Evolutionary conservation across 1,139 yeast species (phyloP).

Genomic region (Trichomonascaceae sp.): DNA sequence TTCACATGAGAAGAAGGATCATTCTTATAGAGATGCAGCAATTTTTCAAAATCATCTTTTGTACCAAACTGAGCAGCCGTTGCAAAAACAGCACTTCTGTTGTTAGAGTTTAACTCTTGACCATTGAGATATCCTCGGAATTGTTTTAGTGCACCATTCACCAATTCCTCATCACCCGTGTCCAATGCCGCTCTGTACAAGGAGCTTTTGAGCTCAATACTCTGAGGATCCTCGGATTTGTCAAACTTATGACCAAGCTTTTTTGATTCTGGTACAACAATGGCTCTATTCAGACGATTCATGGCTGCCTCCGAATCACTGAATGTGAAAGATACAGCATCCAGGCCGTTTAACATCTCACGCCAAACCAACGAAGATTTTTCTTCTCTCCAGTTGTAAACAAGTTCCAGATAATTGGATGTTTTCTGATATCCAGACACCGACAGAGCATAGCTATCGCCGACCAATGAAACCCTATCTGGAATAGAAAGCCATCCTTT

Average conservation of each 20-base stretch:
- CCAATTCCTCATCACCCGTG: slow-evolving; percentile 59
- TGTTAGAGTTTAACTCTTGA: slow-evolving; percentile 69
- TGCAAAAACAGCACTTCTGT: slow-evolving; percentile 64
- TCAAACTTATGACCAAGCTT: slow-evolving; percentile 66
- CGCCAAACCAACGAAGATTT: slow-evolving; percentile 52
- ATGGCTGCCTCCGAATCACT: slow-evolving; percentile 63
- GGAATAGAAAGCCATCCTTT: slow-evolving; percentile 65
- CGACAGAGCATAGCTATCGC: slow-evolving; percentile 72
- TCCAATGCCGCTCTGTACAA: slow-evolving; percentile 67
- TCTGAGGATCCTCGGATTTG: slow-evolving; percentile 58
- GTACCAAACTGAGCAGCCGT: slow-evolving; percentile 40
- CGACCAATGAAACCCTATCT: slow-evolving; percentile 80
- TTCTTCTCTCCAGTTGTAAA: slow-evolving; percentile 63
- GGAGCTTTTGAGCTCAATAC: slow-evolving; percentile 67
- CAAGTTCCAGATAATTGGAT: slow-evolving; percentile 55
- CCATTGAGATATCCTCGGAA: slow-evolving; percentile 7
- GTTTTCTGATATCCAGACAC: slow-evolving; percentile 69
- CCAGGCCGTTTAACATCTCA: slow-evolving; percentile 52
- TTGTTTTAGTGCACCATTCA: slow-evolving; percentile 5
- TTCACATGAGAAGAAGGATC: slow-evolving; percentile 70
- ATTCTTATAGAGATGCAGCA: slow-evolving; percentile 43
- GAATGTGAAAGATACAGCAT: slow-evolving; percentile 57
- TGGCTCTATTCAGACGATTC: slow-evolving; percentile 50
- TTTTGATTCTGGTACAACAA: slow-evolving; percentile 54
- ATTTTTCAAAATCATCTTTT: slow-evolving; percentile 43